phyloP scores from a whole-genome alignment of 768 basidiomycete species.

The Pluteus cervinus region DNA sequence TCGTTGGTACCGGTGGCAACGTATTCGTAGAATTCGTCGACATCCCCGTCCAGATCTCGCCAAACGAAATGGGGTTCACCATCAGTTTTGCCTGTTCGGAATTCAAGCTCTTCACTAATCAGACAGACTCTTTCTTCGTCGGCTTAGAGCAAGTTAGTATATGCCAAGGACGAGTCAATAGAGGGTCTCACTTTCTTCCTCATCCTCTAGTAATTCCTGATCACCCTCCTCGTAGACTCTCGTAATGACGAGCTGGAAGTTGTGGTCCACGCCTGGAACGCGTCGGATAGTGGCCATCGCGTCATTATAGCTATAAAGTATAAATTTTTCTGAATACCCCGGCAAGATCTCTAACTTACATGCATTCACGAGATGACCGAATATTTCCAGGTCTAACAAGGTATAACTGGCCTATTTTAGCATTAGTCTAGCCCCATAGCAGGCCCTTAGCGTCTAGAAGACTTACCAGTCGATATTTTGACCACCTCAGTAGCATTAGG shows the following conservation, averaged over 20 bases:
- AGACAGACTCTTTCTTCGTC: conserved; percentile 93
- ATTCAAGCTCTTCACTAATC: conserved; percentile 85
- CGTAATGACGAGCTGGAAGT: conserved; percentile 91
- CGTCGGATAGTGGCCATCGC: conserved; percentile 93
- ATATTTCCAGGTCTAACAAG: conserved; percentile 89
- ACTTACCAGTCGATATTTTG: conserved; percentile 73
- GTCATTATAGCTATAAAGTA: conserved; percentile 73
- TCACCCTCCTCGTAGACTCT: conserved; percentile 96
- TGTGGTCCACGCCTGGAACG: conserved; percentile 67
- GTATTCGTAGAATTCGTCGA: conserved; percentile 93
- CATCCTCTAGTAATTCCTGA: conserved; percentile 90
- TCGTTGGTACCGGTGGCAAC: conserved; percentile 74
- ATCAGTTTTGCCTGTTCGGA: conserved; percentile 67
- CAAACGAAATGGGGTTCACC: conserved; percentile 83
- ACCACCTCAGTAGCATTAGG: conserved; percentile 93
- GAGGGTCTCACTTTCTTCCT: conserved; percentile 71
- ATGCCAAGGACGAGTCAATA: background rate
- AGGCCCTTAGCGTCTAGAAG: background rate
- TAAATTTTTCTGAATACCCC: conserved; percentile 5
- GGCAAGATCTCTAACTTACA: conserved; percentile 46
- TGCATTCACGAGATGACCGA: conserved; percentile 93
- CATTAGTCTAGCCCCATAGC: conserved; percentile 3
- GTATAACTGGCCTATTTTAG: conserved; percentile 63
- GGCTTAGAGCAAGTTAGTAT: conserved; percentile 38
- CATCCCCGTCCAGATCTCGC: conserved; percentile 87